Base-by-base conservation (phyloP, 2,329 filamentous ascomycete genomes). In the Pseudogymnoascus sp. region DNA sequence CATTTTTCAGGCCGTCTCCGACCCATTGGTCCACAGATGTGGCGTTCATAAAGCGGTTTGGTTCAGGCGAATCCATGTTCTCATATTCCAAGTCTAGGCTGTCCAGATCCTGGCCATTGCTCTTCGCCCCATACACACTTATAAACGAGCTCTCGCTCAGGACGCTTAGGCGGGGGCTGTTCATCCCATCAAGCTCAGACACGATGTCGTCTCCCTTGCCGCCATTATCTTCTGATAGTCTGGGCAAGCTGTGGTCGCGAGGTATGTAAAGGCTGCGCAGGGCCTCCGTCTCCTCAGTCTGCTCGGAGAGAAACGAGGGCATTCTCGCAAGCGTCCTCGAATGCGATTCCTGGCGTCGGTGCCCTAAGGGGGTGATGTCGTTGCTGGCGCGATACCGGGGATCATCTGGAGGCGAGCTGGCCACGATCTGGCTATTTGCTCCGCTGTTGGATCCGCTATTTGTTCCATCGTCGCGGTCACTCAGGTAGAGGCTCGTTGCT, bases 141-240 rank as follows among this genome's bases (percentile, higher is more conserved):
- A 82, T 67, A 67, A 89, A 88, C 0, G 85, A 88, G 70, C 85
- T 88, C 71, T 88, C 85, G 66, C 85, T 88, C 65, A 89, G 72
- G 11, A 88, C 77, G 66, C 86, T 88, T 59, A 88, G 73, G 35
- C 80, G 82, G 3, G 86, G 85, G 66, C 85, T 89, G 28, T 76
- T 77, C 63, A 83, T 69, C 45, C 75, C 77, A 60, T 66, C 66
- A 2, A 55, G 45, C 30, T 45, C 61, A 11, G 64, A 64, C 4
- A 41, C 61, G 12, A 72, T 70, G 2, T 70, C 68, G 30, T 76
- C 78, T 5, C 69, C 71, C 45, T 55, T 55, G 3, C 4, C 25
- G 8, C 25, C 25, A 22, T 73, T 73, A 5, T 73, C 73, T 58
- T 82, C 80, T 0, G 74, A 74, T 35, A 80, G 71, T 19, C 78